Evolutionary conservation across 805 yeast species (phyloP).

Genomic region (Lipomyces yamanashiensis): DNA sequence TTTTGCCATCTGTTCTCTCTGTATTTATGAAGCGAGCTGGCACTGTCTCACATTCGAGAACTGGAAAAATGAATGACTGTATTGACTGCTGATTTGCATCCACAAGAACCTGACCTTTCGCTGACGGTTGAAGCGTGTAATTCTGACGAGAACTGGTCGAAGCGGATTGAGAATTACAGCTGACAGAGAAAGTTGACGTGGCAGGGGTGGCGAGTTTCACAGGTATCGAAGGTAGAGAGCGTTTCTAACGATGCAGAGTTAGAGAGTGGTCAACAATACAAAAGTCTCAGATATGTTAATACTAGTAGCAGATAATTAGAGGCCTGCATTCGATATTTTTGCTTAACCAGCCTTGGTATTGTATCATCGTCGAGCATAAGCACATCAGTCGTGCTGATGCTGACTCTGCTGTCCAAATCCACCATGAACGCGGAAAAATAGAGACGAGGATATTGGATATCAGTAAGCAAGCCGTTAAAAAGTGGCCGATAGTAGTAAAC

Average conservation of each 20-base stretch:
- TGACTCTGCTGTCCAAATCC: conserved; percentile 6
- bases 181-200: neutral
- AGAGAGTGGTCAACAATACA: neutral
- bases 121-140: too few species aligned
- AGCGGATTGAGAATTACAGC: neutral
- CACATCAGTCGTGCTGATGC: neutral
- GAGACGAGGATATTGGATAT: neutral
- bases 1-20: neutral
- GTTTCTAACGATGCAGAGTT: too few species aligned
- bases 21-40: neutral
- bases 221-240: too few species aligned
- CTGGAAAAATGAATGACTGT: neutral
- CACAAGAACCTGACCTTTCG: too few species aligned
- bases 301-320: neutral
- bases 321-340: conserved; percentile 9
- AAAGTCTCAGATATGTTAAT: too few species aligned
- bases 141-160: neutral
- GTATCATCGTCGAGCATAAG: neutral
- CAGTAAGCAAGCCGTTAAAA: neutral
- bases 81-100: too few species aligned
- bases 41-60: neutral
- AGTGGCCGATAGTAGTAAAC: conserved; percentile 6
- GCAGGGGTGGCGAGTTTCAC: neutral
- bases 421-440: conserved; percentile 9
- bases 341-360: conserved; percentile 5